Evolutionary conservation across 2,329 filamentous ascomycete species (phyloP), one percentile per base, ranked within the genome.

Genomic region (Metarhizium anisopliae): DNA sequence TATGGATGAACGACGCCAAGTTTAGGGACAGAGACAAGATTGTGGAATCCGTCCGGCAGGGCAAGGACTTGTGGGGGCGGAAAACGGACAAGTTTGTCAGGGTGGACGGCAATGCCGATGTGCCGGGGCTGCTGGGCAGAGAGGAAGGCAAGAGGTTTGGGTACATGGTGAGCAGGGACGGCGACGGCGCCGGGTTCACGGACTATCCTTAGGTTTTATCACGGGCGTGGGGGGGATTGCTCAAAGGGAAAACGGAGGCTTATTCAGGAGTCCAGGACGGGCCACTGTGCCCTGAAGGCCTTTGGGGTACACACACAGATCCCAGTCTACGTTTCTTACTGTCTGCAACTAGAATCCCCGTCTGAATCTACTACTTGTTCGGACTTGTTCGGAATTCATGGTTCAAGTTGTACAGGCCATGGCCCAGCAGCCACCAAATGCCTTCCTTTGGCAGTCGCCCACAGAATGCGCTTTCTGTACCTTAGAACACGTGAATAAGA

Each of bases 1-100:
- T 66, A 8, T 75, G 71, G 66, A 76, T 77, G 70, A 83, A 84
- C 59, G 71, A 70, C 18, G 70, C 74, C 10, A 63, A 70, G 56
- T 83, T 75, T 59, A 72, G 74, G 51, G 70, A 82, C 56, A 68
- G 65, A 47, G 67, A 72, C 43, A 72, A 72, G 47, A 82, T 84
- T 47, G 75, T 78, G 18, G 70, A 74, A 13, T 70, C 75, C 1
- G 75, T 85, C 36, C 68, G 81, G 30, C 67, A 71, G 16, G 82
- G 82, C 0, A 64, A 70, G 56, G 81, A 85, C 59, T 63, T 84
- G 5, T 84, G 80, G 74, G 79, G 78, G 16, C 71, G 81, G 20
- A 60, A 68, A 29, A 67, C 64, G 2, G 72, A 84, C 59, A 63
- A 66, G 7, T 84, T 79, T 59, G 69, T 74, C 6, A 71, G 73